Evolutionary conservation across 1,284 basidiomycete genomes (phyloP), one percentile per base, ranked within the genome.

Genomic region (Hortiboletus rubellus): DNA sequence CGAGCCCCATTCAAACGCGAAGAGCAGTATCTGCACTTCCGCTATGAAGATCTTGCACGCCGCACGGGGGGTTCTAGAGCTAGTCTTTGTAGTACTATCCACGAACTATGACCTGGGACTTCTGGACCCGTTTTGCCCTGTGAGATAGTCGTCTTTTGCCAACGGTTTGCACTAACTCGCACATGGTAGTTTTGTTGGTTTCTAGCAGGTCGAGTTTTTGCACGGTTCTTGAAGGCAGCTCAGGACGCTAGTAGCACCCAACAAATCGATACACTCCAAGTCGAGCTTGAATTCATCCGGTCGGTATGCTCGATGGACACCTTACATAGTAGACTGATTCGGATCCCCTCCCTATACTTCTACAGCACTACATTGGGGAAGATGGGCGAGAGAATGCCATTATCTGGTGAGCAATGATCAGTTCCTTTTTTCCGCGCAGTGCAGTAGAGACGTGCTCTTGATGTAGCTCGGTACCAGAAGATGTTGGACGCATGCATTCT

Each of bases 1-100:
- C 61, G 88, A 91, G 60, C 85, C 87, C 1, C 87, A 90, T 65
- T 85, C 87, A 15, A 79, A 83, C 57, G 75, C 86, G 47, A 74
- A 77, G 36, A 73, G 71, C 47, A 74, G 76, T n/a, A 80, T 79
- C 27, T 89, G 88, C 64, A 76, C 82, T 42, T 89, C 87, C 44
- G 83, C 85, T 14, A 77, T 83, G 61, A 87, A 83, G 65, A 84
- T 89, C 38, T 71, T 90, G 5, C 79, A 78, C 2, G 84, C 87
- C 31, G 80, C 87, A 7, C 79, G 87, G 45, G 78, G 80, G 0
- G 83, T 88, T 38, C 74, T 91, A 42, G 83, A 90, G 63, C 72
- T 87, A n/a, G 79, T 89, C 31, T 86, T 89, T 64, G 74, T 74
- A 24, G 77, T 89, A 18, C 82, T 79, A 69, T 82, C 85, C 10